A percentile compares a stretch with the other conserved stretches of the same genome.
These are phyloP conservation scores for Suillus bovinus DNA, from an alignment of 768 basidiomycete species.

Conservation along the genomic window DNA sequence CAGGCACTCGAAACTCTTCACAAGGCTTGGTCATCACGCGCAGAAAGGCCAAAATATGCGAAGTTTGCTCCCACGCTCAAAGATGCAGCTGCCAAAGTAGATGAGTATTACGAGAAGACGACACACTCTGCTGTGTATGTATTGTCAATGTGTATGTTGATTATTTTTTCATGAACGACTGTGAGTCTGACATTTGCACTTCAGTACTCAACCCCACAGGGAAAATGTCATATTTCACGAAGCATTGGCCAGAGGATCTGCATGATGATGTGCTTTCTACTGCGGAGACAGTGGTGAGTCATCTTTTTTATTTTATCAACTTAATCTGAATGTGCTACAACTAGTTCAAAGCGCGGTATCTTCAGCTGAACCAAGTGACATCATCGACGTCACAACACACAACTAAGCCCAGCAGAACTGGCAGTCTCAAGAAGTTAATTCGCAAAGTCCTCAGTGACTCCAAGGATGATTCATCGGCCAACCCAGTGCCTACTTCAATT, in stretches of 20 bases:
- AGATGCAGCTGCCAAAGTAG: neutral
- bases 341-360: too few species aligned
- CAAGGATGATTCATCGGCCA: too few species aligned
- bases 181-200: neutral
- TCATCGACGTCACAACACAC: too few species aligned
- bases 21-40: neutral
- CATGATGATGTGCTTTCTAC: conserved; percentile 15
- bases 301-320: neutral
- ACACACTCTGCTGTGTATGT: neutral
- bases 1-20: neutral
- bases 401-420: too few species aligned
- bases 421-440: too few species aligned
- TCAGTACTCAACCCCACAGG: conserved; percentile 27
- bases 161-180: neutral
- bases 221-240: conserved; percentile 27
- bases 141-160: neutral
- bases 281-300: conserved; percentile 20
- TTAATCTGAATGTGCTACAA: neutral
- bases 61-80: neutral
- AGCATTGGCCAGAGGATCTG: conserved; percentile 26
- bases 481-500: too few species aligned
- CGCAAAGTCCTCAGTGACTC: too few species aligned
- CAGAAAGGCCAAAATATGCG: neutral
- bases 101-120: neutral
- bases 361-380: too few species aligned